phyloP scores from a whole-genome alignment of 768 basidiomycete species.

The Mycena galopus region DNA sequence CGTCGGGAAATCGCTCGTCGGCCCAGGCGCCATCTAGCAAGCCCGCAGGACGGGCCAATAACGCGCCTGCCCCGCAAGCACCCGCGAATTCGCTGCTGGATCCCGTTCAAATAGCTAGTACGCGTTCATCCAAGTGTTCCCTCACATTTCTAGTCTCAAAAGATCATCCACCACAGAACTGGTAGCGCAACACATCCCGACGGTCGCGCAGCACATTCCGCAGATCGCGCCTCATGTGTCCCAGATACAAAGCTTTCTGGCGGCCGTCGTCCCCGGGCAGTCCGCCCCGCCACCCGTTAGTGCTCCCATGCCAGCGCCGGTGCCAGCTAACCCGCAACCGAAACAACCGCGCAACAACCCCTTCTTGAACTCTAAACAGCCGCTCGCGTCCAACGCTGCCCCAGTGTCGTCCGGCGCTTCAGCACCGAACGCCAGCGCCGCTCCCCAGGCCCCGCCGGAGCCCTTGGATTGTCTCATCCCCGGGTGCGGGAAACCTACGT shows the following conservation, averaged over 20 bases:
- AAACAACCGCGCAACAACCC: slow-evolving; percentile 33
- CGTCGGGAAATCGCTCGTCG: slow-evolving; percentile 12
- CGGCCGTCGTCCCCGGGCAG: slow-evolving; percentile 22
- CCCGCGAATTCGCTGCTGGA: slow-evolving; percentile 46
- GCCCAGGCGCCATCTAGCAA: slow-evolving; percentile 15
- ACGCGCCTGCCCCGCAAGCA: slow-evolving; percentile 37
- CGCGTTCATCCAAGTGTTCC: background rate
- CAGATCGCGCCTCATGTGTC: too few relatives aligned
- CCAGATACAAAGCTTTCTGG: slow-evolving; percentile 57
- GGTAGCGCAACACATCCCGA: slow-evolving; percentile 61
- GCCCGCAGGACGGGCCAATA: slow-evolving; percentile 7
- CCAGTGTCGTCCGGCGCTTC: slow-evolving; percentile 42
- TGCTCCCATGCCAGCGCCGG: slow-evolving; percentile 6
- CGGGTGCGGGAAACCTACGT: slow-evolving; percentile 68
- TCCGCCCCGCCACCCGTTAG: slow-evolving; percentile 9
- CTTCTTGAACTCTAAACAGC: slow-evolving; percentile 30
- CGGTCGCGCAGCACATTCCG: slow-evolving; percentile 58
- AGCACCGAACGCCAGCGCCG: slow-evolving; percentile 49
- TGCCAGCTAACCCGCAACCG: slow-evolving; percentile 9
- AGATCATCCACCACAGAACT: slow-evolving; percentile 48
- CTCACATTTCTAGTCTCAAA: background rate
- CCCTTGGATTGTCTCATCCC: slow-evolving; percentile 64
- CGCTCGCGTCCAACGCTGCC: slow-evolving; percentile 2
- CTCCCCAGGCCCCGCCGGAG: slow-evolving; percentile 50
- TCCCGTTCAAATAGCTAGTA: slow-evolving; percentile 56